Base-by-base conservation (phyloP, 257 asterid genomes). In the Datura wrightii region DNA sequence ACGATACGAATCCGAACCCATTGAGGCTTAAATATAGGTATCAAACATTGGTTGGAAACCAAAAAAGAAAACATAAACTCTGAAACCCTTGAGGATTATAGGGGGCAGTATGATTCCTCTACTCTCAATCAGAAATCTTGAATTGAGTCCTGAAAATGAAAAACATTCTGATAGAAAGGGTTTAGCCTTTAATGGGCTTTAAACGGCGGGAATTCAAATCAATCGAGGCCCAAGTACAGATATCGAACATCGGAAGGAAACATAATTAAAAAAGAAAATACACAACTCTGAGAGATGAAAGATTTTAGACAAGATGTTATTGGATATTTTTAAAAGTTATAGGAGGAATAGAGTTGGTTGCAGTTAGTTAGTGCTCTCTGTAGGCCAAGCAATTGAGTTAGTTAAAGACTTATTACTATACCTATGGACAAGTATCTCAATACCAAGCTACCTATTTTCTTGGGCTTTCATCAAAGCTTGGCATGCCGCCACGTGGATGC, bases 361-460 rank as follows among this genome's bases (percentile, higher is more conserved):
- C 15, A 81, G 79, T 83, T 79, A 56, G 71, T 84, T 63, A 67
- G 85, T 84, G 86, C 69, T 39, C 48, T 37, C 1, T 36, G 53
- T 78, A 78, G 70, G 83, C 55, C 63, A 80, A 50, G 79, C 85
- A 85, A 81, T 85, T 82, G 85, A 86, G 81, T 82, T 74, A 16
- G 78, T 53, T 59, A 59, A 44, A 50, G 88, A 86, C 86, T 63
- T 39, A 78, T 18, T 10, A 78, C 16, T 36, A 14, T 3, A 7
- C 14, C 4, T 2, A 76, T 60, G 80, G 37, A 37, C 62, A 65
- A n/a, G 84, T 72, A 82, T 70, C 84, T 5, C 9, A 59, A 59
- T 62, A 63, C 59, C 42, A 72, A 39, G 84, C 79, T 19, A 14
- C 34, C 82, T 52, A 4, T 52, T 50, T 39, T 52, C 48, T 78